phyloP scores from a whole-genome alignment of 495 filamentous ascomycete species.

The Bathelium albidoporum region DNA sequence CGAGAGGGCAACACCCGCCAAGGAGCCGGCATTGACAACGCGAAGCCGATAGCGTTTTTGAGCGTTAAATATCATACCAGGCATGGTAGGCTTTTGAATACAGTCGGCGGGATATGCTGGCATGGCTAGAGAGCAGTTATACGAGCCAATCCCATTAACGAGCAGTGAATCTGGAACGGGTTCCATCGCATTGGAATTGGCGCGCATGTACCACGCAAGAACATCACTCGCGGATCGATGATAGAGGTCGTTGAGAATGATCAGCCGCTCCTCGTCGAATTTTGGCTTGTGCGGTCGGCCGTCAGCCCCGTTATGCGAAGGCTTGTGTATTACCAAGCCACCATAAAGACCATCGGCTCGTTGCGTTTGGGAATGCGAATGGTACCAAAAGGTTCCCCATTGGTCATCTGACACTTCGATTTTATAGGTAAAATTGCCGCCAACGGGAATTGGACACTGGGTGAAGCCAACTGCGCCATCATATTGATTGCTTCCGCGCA shows the following conservation, averaged over 20 bases:
- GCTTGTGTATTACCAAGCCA: constrained; percentile 17
- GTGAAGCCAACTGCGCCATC: constrained; percentile 11
- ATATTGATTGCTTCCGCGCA: neutral
- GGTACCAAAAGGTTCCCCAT: constrained; percentile 17
- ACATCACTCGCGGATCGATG: constrained; percentile 33
- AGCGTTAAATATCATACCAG: neutral
- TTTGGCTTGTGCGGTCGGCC: neutral
- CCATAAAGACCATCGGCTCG: constrained; percentile 19
- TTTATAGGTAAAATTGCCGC: constrained; percentile 11
- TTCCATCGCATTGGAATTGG: constrained; percentile 41
- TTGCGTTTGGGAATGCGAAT: constrained; percentile 13
- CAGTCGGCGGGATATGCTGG: constrained; percentile 41
- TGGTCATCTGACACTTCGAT: constrained; percentile 9
- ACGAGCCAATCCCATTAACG: constrained; percentile 40
- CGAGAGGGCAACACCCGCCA: constrained; percentile 35
- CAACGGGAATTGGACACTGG: constrained; percentile 4
- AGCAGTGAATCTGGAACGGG: constrained; percentile 45
- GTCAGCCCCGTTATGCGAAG: neutral
- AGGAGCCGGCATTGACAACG: constrained; percentile 28
- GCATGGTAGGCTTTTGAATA: neutral
- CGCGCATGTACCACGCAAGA: constrained; percentile 37
- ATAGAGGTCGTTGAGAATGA: constrained; percentile 48
- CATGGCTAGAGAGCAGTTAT: constrained; percentile 40
- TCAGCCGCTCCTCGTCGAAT: constrained; percentile 33
- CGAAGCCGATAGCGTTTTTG: constrained; percentile 9